Conservation (phyloP, 2,329 filamentous ascomycete genomes). For the Geosmithia putterillii region DNA sequence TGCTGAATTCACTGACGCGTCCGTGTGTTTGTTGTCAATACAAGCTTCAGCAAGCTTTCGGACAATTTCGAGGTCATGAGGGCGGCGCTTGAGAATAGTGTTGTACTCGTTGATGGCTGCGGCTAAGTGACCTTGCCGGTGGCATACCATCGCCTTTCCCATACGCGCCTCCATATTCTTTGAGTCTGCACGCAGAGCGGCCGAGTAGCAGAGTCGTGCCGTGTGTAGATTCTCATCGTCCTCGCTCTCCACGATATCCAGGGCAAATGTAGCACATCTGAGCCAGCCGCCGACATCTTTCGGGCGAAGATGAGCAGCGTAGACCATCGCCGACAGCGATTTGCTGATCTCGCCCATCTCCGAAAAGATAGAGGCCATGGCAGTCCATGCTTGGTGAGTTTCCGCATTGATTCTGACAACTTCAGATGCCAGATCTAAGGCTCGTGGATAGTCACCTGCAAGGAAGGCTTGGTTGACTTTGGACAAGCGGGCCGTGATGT, state of each 20-base stretch:
- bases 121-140: slow-evolving; percentile 40
- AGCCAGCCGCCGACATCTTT: slow-evolving; percentile 50
- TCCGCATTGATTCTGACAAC: slow-evolving; percentile 58
- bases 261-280: slow-evolving; percentile 41
- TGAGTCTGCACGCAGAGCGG: slow-evolving; percentile 44
- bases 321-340: slow-evolving; percentile 46
- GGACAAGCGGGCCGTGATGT: slow-evolving; percentile 57
- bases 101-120: slow-evolving; percentile 45
- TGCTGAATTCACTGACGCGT: slow-evolving; percentile 22
- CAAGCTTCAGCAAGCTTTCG: slow-evolving; percentile 45
- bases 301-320: slow-evolving; percentile 49
- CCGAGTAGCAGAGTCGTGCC: slow-evolving; percentile 46
- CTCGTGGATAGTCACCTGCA: slow-evolving; percentile 44
- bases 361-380: slow-evolving; percentile 47
- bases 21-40: slow-evolving; percentile 36
- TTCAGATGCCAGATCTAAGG: slow-evolving; percentile 45
- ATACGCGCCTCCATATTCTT: slow-evolving; percentile 44
- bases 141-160: slow-evolving; percentile 45
- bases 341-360: slow-evolving; percentile 45
- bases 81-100: slow-evolving; percentile 36
- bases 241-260: slow-evolving; percentile 34
- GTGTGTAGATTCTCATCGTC: slow-evolving; percentile 36
- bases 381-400: slow-evolving; percentile 52
- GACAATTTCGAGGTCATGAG: slow-evolving; percentile 41
- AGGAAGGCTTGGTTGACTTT: slow-evolving; percentile 59